A percentile compares a stretch with the other conserved stretches of the same genome.
Evolutionary conservation across 2,329 filamentous ascomycete genomes (phyloP).

Genomic region (Penicillium sp.): DNA sequence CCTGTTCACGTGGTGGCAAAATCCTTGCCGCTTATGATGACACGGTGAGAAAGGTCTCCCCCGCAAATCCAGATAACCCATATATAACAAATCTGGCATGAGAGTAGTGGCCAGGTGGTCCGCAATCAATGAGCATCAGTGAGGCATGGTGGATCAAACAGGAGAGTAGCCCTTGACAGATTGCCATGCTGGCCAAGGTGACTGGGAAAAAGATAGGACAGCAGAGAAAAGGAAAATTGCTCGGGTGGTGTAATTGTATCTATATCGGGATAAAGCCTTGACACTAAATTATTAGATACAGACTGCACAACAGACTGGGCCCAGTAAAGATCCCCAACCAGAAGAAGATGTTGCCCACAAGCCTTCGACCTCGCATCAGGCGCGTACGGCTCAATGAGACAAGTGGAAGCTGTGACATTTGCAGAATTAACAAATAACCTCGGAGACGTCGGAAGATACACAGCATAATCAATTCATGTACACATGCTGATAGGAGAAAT

Average conservation of each 20-base stretch:
- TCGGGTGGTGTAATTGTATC: background rate
- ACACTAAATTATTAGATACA: conserved; percentile 40
- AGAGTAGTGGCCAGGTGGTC: conserved; percentile 1
- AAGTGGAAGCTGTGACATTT: conserved; percentile 73
- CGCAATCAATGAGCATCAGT: conserved; percentile 20
- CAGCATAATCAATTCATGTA: conserved; percentile 78
- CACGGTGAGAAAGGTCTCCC: conserved; percentile 56
- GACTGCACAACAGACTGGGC: conserved; percentile 61
- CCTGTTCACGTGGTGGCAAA: conserved; percentile 55
- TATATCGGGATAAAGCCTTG: background rate
- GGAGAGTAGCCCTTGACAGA: conserved; percentile 15
- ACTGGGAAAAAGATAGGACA: background rate
- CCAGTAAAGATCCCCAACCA: conserved; percentile 79
- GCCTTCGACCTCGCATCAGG: conserved; percentile 60
- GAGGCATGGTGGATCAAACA: conserved; percentile 22
- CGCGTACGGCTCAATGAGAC: conserved; percentile 66
- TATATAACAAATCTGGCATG: conserved; percentile 23
- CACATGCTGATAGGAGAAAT: conserved; percentile 68
- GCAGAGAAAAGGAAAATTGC: too few species aligned
- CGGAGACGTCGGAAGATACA: conserved; percentile 62
- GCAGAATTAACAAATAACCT: conserved; percentile 49
- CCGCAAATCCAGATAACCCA: conserved; percentile 63
- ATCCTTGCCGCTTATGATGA: conserved; percentile 68
- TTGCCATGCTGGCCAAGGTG: conserved; percentile 11
- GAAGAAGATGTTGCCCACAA: conserved; percentile 72